Conservation (phyloP, 768 basidiomycete genomes). For the Scleroderma bovista region DNA sequence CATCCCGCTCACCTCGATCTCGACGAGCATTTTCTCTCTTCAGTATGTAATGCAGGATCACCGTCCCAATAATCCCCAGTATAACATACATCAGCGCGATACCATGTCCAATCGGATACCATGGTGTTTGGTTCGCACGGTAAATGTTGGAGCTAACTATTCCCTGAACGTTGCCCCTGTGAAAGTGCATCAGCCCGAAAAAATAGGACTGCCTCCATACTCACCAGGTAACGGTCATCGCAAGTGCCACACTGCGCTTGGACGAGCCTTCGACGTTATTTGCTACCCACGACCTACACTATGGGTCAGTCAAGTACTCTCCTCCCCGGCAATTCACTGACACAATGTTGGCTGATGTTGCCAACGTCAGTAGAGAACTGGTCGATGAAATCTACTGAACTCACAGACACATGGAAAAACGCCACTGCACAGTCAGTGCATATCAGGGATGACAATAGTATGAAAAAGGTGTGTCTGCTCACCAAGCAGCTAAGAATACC, state of each 20-base stretch:
- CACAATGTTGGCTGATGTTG: slow-evolving; percentile 50
- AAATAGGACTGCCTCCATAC: slow-evolving; percentile 12
- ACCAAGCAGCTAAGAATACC: slow-evolving; percentile 67
- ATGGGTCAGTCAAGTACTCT: slow-evolving; percentile 2
- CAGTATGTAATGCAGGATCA: slow-evolving; percentile 37
- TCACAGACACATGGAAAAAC: slow-evolving; percentile 72
- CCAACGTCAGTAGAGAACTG: background rate
- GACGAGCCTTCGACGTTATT: slow-evolving; percentile 75
- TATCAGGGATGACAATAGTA: background rate
- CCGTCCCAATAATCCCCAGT: slow-evolving; percentile 50
- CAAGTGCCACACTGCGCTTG: slow-evolving; percentile 67
- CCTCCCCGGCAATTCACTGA: slow-evolving; percentile 21
- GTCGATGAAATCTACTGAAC: slow-evolving; percentile 15
- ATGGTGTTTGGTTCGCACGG: slow-evolving; percentile 58
- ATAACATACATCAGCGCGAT: slow-evolving; percentile 70
- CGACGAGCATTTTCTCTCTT: slow-evolving; percentile 59
- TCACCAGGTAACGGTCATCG: slow-evolving; percentile 62
- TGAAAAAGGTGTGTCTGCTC: slow-evolving; percentile 14
- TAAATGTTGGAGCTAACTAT: slow-evolving; percentile 77
- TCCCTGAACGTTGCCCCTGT: slow-evolving; percentile 67
- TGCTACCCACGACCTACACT: slow-evolving; percentile 45
- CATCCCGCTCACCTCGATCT: slow-evolving; percentile 63
- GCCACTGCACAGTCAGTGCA: slow-evolving; percentile 38
- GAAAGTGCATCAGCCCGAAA: background rate
- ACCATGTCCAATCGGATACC: slow-evolving; percentile 58